Base-by-base conservation (phyloP, 164 flowering plant species). In the Amborella trichopoda region DNA sequence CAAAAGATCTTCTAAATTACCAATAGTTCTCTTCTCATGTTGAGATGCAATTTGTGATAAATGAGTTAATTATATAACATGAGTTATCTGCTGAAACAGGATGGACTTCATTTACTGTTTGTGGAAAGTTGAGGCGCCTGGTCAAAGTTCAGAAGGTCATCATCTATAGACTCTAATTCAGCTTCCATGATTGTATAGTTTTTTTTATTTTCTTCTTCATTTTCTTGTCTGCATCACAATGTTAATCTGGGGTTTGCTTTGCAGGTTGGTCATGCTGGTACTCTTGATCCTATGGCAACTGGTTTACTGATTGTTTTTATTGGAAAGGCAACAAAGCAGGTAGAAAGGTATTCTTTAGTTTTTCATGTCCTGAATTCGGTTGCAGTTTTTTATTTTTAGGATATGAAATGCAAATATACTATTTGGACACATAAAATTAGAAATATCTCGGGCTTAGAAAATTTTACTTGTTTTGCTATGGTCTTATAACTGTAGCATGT, bases 231-330 rank as follows among this genome's bases (percentile, higher is more conserved):
- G 20, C 41, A 38, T n/a, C n/a, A n/a, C n/a, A n/a, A n/a, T n/a
- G n/a, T n/a, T n/a, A n/a, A n/a, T n/a, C n/a, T n/a, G n/a, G n/a
- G n/a, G 33, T 28, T 39, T 43, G 46, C 4, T 14, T 66, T 55
- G 23, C 70, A 91, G 98, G 95, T 91, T 14, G 99, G 96, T 25
- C 99, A 91, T 72, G 90, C 95, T 55, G 99, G 99, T 48, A 91
- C 99, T 10, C 90, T 91, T 59, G 99, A 91, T 74, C 99, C 99
- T 48, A 84, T 87, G 95, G 96, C 99, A 28, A 91, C 95, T 69
- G 99, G 96, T 40, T 68, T 91, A 28, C 69, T 91, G 69, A 91
- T 91, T 46, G 96, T 91, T 5, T 91, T 96, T 69, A 69, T 91
- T 57, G 99, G 99, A 44, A 91, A 84, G 76, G 88, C 96, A 46